Base-by-base conservation (phyloP, 2,329 filamentous ascomycete species). In the Zymoseptoria brevis region DNA sequence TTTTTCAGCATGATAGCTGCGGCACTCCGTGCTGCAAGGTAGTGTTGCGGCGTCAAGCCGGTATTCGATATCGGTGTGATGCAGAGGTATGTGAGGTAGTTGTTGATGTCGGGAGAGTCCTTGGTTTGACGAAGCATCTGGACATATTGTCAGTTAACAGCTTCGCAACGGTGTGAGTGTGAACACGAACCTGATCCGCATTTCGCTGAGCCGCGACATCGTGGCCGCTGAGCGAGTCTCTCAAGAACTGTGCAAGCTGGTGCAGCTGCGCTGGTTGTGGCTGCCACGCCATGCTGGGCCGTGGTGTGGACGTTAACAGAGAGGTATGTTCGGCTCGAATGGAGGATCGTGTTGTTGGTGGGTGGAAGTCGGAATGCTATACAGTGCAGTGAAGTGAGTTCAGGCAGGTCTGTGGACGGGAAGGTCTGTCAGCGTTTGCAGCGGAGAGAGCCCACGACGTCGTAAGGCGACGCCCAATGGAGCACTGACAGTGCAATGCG, bases 1-100 rank as follows among this genome's bases (percentile, higher is more conserved):
- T 96, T 97, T 79, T 97, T 99, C 66, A 99, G 82, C 84, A 96
- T 94, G 70, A 97, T 86, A 58, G 89, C 92, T 24, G 93, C 92
- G 9, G 93, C 89, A 61, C 89, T 89, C 64, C 94, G 87, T 62
- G 96, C 87, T 55, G 90, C 78, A 73, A 88, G 83, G 77, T 90
- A 87, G 66, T 79, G 70, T 56, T 80, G 82, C 67, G 83, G 82
- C 66, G 79, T 78, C 71, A 89, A 78, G 63, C 80, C 85, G 58
- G 61, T 64, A 79, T 75, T 53, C 88, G 84, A 57, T 77, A 78
- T 64, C 58, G 84, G 74, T 68, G 83, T 90, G 61, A 89, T 90
- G 75, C 96, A 90, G 63, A 99, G 83, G 75, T 89, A 96, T 67
- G 90, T 89, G 51, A 99, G 86, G 75, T 99, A 99, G 77, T 97